phyloP scores from a whole-genome alignment of 352 stramenopile species.

The Phytophthora sp. region DNA sequence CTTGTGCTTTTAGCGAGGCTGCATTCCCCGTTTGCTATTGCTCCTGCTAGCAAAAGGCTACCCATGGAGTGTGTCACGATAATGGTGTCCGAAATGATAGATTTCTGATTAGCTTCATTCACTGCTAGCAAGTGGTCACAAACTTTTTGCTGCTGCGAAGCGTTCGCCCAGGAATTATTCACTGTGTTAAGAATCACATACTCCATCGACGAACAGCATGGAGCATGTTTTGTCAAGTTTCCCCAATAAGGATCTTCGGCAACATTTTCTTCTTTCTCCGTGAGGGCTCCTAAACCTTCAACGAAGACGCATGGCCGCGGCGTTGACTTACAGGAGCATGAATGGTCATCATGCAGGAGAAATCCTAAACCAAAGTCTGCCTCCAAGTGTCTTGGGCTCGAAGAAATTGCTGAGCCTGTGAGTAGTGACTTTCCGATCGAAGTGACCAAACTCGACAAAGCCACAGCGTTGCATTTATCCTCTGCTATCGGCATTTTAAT shows the following conservation, averaged over 20 bases:
- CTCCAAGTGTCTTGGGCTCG: neutral
- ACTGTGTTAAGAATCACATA: slow-evolving; percentile 32
- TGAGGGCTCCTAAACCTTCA: slow-evolving; percentile 37
- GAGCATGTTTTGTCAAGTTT: slow-evolving; percentile 31
- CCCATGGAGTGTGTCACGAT: slow-evolving; percentile 38
- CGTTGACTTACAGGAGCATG: slow-evolving; percentile 20
- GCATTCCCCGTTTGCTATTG: slow-evolving; percentile 37
- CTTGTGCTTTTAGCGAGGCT: slow-evolving; percentile 15
- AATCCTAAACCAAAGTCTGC: slow-evolving; percentile 1
- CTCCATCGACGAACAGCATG: slow-evolving; percentile 33
- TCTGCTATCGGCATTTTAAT: neutral
- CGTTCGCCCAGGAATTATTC: slow-evolving; percentile 28
- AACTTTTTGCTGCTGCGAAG: slow-evolving; percentile 24
- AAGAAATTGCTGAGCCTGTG: slow-evolving; percentile 1
- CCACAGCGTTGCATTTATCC: neutral
- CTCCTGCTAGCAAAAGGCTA: slow-evolving; percentile 21
- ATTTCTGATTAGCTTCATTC: slow-evolving; percentile 9
- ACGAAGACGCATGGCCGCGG: slow-evolving; percentile 27
- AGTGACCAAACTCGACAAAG: slow-evolving; percentile 5
- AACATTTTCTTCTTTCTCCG: slow-evolving; percentile 16
- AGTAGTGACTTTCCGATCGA: slow-evolving; percentile 15
- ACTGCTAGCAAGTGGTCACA: slow-evolving; percentile 19
- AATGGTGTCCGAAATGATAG: slow-evolving; percentile 23
- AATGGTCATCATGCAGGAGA: neutral
- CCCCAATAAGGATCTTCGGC: slow-evolving; percentile 38